These are phyloP conservation scores for Colletotrichum chrysophilum DNA, from an alignment of 2,329 filamentous ascomycete species.

Conservation along the genomic window DNA sequence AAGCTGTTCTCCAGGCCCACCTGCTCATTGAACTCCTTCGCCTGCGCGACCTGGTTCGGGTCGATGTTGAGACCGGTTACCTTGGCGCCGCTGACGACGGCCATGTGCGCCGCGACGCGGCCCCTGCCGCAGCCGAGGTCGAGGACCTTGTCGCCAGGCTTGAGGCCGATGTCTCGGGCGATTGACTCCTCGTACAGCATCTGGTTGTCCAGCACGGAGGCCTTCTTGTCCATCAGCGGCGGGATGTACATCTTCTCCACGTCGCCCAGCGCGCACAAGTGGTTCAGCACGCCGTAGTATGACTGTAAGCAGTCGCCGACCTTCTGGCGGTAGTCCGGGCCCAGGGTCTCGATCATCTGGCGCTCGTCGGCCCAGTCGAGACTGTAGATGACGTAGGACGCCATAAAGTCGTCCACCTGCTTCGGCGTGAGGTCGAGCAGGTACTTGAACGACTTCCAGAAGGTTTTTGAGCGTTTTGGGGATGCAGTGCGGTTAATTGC, in stretches of 20 bases:
- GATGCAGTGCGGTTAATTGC: background rate
- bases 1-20: slow-evolving; percentile 51
- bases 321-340: slow-evolving; percentile 52
- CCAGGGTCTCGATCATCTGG: slow-evolving; percentile 51
- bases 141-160: slow-evolving; percentile 49
- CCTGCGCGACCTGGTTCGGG: slow-evolving; percentile 55
- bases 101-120: slow-evolving; percentile 59
- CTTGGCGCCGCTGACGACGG: slow-evolving; percentile 48
- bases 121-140: slow-evolving; percentile 60
- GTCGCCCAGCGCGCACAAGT: slow-evolving; percentile 58
- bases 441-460: slow-evolving; percentile 54
- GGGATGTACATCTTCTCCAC: slow-evolving; percentile 66
- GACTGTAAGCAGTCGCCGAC: slow-evolving; percentile 56
- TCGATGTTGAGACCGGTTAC: slow-evolving; percentile 61
- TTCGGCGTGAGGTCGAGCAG: slow-evolving; percentile 52
- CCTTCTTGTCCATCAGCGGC: slow-evolving; percentile 55
- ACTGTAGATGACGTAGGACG: slow-evolving; percentile 61
- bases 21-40: slow-evolving; percentile 46
- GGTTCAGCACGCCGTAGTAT: slow-evolving; percentile 60
- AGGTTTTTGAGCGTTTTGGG: slow-evolving; percentile 53
- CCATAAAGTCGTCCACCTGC: slow-evolving; percentile 61
- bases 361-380: slow-evolving; percentile 58
- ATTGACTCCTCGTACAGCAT: slow-evolving; percentile 57
- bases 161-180: slow-evolving; percentile 49
- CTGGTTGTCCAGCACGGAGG: slow-evolving; percentile 56